Conservation (phyloP, 805 yeast species). For the Ogataea thermomethanolica region DNA sequence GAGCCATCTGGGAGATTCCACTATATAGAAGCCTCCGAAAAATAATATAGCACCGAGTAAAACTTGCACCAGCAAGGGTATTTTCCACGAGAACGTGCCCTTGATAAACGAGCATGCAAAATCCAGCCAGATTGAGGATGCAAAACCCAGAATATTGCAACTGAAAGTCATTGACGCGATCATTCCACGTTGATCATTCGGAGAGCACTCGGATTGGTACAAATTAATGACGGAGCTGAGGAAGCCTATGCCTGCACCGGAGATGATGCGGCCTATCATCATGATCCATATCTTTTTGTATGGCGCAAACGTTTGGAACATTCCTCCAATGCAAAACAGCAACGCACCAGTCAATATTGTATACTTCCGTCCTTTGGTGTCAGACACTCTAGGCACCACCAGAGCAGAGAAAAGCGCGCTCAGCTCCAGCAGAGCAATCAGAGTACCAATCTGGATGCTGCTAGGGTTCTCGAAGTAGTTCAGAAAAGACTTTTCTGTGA, state of each 20-base stretch:
- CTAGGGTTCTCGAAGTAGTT: constrained; percentile 67
- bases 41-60: constrained; percentile 62
- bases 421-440: constrained; percentile 80
- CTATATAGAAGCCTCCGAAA: constrained; percentile 71
- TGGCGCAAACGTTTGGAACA: constrained; percentile 60
- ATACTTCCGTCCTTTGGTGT: constrained; percentile 69
- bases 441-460: constrained; percentile 69
- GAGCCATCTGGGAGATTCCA: constrained; percentile 88
- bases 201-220: constrained; percentile 85
- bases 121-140: constrained; percentile 84
- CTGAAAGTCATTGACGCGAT: constrained; percentile 86
- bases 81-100: constrained; percentile 66
- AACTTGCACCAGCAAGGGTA: constrained; percentile 75
- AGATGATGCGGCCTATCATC: constrained; percentile 70
- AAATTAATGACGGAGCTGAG: constrained; percentile 82
- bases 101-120: constrained; percentile 66
- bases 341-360: constrained; percentile 75
- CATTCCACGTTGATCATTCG: constrained; percentile 80
- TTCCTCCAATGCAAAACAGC: constrained; percentile 72
- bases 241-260: constrained; percentile 87
- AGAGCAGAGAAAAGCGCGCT: constrained; percentile 79
- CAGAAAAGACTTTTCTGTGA: constrained; percentile 67
- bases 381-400: constrained; percentile 71
- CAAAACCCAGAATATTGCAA: constrained; percentile 79
- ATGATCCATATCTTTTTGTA: constrained; percentile 42